Percentiles rank a stretch among this genome's conserved stretches.
These are phyloP conservation scores for Teratosphaeria epicoccoides DNA, from an alignment of 2,329 filamentous ascomycete genomes.

Conservation along the genomic window DNA sequence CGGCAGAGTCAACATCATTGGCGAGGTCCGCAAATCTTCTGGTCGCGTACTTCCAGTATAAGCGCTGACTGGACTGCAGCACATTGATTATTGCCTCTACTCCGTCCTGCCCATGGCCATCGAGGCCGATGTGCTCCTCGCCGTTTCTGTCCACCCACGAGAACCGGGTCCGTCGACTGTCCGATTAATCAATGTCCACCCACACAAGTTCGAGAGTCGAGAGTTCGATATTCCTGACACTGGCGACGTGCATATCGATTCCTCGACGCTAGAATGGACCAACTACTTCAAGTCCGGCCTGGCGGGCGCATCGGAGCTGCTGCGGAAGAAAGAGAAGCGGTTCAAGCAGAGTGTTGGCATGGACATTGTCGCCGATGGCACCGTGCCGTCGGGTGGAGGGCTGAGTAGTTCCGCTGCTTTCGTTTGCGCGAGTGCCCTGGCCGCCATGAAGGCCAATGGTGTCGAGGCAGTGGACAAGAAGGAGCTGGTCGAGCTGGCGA, in stretches of 20 bases:
- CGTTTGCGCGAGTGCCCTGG: slow-evolving; percentile 78
- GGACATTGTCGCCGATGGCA: slow-evolving; percentile 83
- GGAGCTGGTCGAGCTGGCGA: slow-evolving; percentile 80
- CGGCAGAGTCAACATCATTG: slow-evolving; percentile 94
- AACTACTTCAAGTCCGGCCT: slow-evolving; percentile 98
- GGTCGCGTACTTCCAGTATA: background rate
- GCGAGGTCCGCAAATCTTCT: slow-evolving; percentile 45
- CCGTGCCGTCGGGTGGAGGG: slow-evolving; percentile 82
- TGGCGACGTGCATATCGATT: slow-evolving; percentile 58
- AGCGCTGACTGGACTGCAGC: slow-evolving; percentile 32
- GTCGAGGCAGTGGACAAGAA: slow-evolving; percentile 74
- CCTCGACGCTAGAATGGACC: slow-evolving; percentile 80
- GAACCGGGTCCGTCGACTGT: slow-evolving; percentile 50
- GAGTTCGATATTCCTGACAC: slow-evolving; percentile 61
- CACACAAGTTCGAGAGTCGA: slow-evolving; percentile 61
- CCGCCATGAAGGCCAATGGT: slow-evolving; percentile 78
- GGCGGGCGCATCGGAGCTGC: slow-evolving; percentile 65
- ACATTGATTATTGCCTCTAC: slow-evolving; percentile 98
- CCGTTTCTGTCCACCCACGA: slow-evolving; percentile 51
- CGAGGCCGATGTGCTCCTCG: slow-evolving; percentile 79
- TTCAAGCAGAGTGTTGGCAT: slow-evolving; percentile 62
- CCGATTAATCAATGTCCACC: slow-evolving; percentile 68
- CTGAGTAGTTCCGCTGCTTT: slow-evolving; percentile 91
- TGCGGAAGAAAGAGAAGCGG: slow-evolving; percentile 54
- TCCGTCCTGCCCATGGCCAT: slow-evolving; percentile 93